These are phyloP conservation scores for Trichoderma virens DNA, from an alignment of 495 filamentous ascomycete species.

Conservation along the genomic window DNA sequence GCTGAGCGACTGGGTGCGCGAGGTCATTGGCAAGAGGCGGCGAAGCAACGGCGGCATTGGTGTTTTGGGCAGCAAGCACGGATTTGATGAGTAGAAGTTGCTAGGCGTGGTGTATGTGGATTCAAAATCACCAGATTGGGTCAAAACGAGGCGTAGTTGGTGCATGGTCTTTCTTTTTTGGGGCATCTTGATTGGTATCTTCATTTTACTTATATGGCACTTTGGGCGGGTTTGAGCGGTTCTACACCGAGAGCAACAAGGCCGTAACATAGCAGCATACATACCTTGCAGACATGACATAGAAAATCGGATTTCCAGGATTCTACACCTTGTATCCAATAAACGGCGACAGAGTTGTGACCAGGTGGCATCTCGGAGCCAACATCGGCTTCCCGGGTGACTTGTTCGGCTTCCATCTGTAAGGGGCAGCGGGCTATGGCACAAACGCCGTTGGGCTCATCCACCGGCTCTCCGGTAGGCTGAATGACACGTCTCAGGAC, in stretches of 20 bases:
- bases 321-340: too few species aligned
- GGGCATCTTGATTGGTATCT: neutral
- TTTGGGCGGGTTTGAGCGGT: neutral
- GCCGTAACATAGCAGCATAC: too few species aligned
- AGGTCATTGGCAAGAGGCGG: slow-evolving; percentile 40
- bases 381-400: neutral
- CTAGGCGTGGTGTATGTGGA: neutral
- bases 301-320: too few species aligned
- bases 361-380: neutral
- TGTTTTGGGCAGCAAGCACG: slow-evolving; percentile 40
- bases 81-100: slow-evolving; percentile 19
- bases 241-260: too few species aligned
- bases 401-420: neutral
- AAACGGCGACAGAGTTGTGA: too few species aligned
- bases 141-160: neutral
- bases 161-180: neutral
- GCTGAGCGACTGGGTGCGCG: slow-evolving; percentile 42
- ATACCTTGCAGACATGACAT: too few species aligned
- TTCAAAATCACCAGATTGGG: neutral
- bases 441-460: neutral
- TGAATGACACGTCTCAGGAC: neutral
- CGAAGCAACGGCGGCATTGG: slow-evolving; percentile 46
- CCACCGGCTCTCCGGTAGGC: neutral
- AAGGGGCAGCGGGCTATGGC: neutral
- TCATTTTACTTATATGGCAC: neutral